These are phyloP conservation scores for Alternaria conjuncta DNA, from an alignment of 2,329 filamentous ascomycete species.

Conservation along the genomic window DNA sequence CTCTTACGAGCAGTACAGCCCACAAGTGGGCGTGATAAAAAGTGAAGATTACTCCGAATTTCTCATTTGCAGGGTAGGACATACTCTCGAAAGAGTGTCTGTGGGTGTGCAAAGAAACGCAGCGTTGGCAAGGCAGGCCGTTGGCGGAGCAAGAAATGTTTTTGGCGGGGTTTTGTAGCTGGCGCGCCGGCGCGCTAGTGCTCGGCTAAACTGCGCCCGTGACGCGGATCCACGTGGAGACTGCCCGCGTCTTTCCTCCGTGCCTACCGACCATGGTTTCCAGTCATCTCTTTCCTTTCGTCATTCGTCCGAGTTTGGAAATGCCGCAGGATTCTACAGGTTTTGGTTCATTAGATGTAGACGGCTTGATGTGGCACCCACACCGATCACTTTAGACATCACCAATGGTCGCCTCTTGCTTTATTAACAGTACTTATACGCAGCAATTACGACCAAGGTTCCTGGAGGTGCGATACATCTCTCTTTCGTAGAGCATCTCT, in stretches of 20 bases:
- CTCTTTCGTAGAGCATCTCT: not conserved
- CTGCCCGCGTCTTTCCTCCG: not conserved
- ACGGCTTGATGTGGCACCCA: not conserved
- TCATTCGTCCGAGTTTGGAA: not conserved
- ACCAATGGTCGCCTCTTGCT: not conserved
- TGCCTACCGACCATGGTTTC: not conserved
- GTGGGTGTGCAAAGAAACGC: slow-evolving; percentile 95
- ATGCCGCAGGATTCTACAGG: not conserved
- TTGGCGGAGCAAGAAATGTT: slow-evolving; percentile 59
- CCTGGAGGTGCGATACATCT: not conserved
- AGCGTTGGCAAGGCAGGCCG: slow-evolving; percentile 88
- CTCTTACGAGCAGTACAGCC: slow-evolving; percentile 78
- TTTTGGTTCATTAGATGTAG: not conserved
- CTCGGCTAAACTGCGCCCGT: slow-evolving; percentile 13
- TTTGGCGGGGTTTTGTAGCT: slow-evolving; percentile 47
- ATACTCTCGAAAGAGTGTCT: slow-evolving; percentile 48
- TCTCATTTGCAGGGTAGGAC: slow-evolving; percentile 78
- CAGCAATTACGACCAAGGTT: not conserved
- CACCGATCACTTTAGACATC: not conserved
- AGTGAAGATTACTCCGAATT: slow-evolving; percentile 98
- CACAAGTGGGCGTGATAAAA: slow-evolving; percentile 51
- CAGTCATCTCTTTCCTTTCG: not conserved
- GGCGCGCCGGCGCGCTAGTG: slow-evolving; percentile 24
- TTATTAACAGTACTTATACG: not conserved
- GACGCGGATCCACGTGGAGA: slow-evolving; percentile 4